A percentile compares a stretch with the other conserved stretches of the same genome.
These are phyloP conservation scores for Acanthamoeba healyi DNA, from an alignment of 208 protist species.

Conservation along the genomic window DNA sequence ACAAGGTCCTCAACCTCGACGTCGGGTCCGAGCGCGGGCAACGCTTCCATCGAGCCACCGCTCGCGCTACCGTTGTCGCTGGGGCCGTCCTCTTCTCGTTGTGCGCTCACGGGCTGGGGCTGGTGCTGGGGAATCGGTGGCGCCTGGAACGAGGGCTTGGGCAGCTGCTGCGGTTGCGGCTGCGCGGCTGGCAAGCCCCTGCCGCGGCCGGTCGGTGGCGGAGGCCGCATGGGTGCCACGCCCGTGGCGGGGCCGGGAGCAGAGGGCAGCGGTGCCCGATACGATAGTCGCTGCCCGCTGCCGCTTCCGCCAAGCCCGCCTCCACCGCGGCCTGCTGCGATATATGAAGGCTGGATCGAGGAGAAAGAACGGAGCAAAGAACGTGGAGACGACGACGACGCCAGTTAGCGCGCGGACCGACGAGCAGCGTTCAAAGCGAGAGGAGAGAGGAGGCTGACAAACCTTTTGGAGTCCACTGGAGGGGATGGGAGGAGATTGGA, in stretches of 20 bases:
- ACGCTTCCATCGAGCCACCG: background rate
- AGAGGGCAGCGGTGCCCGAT: conserved; percentile 30
- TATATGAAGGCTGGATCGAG: background rate
- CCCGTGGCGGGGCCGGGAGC: background rate
- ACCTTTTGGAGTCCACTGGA: background rate
- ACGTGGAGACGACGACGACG: too few relatives aligned
- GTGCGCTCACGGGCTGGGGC: background rate
- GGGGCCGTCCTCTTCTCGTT: background rate
- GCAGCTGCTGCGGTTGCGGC: background rate
- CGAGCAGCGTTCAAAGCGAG: background rate
- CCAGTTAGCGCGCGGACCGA: background rate
- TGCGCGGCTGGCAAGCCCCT: background rate
- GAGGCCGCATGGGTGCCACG: background rate
- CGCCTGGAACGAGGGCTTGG: background rate
- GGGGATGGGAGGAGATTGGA: background rate
- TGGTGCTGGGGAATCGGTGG: background rate
- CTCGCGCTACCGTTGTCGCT: background rate
- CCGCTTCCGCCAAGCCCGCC: background rate
- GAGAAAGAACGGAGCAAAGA: too few relatives aligned
- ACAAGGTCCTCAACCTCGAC: conserved; percentile 49
- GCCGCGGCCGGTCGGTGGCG: conserved; percentile 10
- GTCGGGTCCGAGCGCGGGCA: background rate
- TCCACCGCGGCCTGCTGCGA: background rate
- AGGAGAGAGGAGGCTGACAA: background rate
- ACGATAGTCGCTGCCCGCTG: background rate